phyloP scores from a whole-genome alignment of 495 filamentous ascomycete species.

The Parathielavia appendiculata region DNA sequence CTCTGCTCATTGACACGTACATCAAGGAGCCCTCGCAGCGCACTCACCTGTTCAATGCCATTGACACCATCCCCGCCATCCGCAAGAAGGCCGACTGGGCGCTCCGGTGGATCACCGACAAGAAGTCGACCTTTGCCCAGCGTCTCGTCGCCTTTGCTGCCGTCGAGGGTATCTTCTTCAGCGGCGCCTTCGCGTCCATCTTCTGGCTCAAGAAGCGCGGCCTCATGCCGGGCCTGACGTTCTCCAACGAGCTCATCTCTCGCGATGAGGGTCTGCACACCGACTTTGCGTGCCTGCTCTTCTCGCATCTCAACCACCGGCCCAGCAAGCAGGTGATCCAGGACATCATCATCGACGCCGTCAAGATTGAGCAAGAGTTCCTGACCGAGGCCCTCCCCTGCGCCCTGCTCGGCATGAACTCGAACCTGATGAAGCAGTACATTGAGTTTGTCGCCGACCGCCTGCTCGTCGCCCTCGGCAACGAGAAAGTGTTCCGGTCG shows the following conservation, averaged over 20 bases:
- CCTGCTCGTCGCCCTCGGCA: constrained; percentile 84
- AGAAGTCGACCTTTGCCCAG: constrained; percentile 86
- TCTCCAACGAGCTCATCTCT: constrained; percentile 99
- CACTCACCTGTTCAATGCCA: constrained; percentile 92
- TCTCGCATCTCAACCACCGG: constrained; percentile 89
- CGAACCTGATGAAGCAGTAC: constrained; percentile 96
- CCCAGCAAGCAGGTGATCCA: constrained; percentile 74
- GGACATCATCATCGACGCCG: constrained; percentile 89
- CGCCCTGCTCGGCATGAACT: constrained; percentile 94
- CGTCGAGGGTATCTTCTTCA: constrained; percentile 99
- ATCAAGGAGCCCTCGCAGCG: constrained; percentile 98
- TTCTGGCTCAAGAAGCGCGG: constrained; percentile 99
- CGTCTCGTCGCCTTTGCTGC: constrained; percentile 96
- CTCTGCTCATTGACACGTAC: constrained; percentile 97
- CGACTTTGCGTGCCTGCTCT: constrained; percentile 95
- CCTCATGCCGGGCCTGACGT: constrained; percentile 95
- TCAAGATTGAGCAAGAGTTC: constrained; percentile 95
- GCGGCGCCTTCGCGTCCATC: constrained; percentile 96
- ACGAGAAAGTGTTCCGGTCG: constrained; percentile 84
- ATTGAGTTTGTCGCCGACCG: constrained; percentile 99
- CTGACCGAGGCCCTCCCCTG: constrained; percentile 90
- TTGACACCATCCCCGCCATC: constrained; percentile 94
- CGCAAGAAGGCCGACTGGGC: constrained; percentile 98
- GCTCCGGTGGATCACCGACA: constrained; percentile 87
- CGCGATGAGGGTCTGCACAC: constrained; percentile 99